These are phyloP conservation scores for Diaporthe amygdali DNA, from an alignment of 2,329 filamentous ascomycete genomes.

Conservation along the genomic window DNA sequence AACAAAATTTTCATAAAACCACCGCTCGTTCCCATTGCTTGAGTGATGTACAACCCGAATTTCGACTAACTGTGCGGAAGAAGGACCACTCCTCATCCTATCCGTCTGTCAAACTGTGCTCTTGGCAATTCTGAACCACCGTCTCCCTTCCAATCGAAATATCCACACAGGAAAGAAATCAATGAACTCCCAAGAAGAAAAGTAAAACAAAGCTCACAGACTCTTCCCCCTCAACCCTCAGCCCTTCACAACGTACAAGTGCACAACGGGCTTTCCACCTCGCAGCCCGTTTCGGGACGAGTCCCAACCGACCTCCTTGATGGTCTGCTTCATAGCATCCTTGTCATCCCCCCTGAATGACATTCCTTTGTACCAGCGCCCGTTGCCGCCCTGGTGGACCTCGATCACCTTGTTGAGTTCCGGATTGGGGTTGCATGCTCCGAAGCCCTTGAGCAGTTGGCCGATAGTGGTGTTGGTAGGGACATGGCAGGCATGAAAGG, in stretches of 20 bases:
- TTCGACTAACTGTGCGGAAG: background rate
- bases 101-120: background rate
- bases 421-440: conserved; percentile 54
- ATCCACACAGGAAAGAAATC: background rate
- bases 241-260: conserved; percentile 63
- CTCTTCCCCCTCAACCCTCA: conserved; percentile 30
- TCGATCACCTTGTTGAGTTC: conserved; percentile 64
- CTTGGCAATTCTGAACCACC: background rate
- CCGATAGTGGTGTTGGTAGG: conserved; percentile 57
- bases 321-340: conserved; percentile 51
- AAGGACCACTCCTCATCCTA: too few species aligned
- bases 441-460: conserved; percentile 64
- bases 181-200: background rate
- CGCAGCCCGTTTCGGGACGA: conserved; percentile 50
- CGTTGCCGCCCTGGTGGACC: conserved; percentile 58
- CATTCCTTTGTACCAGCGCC: conserved; percentile 64
- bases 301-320: conserved; percentile 67
- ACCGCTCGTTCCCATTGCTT: background rate
- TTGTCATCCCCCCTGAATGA: conserved; percentile 56
- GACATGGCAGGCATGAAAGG: conserved; percentile 56
- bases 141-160: background rate
- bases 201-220: background rate
- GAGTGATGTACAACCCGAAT: background rate
- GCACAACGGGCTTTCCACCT: conserved; percentile 60
- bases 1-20: background rate